Base-by-base conservation (phyloP, 345 rosid genomes). In the Turritis glabra region DNA sequence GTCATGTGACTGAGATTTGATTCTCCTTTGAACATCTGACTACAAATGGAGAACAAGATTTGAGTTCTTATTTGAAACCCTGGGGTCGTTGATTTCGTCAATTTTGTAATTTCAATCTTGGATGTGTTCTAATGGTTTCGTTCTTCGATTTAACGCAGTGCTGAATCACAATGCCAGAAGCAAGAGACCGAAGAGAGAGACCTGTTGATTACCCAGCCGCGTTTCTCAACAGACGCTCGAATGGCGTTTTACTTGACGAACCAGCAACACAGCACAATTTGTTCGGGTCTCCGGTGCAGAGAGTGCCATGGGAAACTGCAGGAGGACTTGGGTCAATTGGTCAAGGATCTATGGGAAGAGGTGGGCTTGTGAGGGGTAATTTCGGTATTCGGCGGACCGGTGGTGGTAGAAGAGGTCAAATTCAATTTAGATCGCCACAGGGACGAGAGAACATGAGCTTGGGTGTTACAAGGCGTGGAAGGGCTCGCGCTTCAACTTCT, bases 111-210 rank as follows among this genome's bases (percentile, higher is more conserved):
- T n/a, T 1, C 22, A 32, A 19, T 26, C 2, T 71, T 46, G n/a
- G 21, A 0, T 50, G 46, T n/a, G 72, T 40, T 37, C 3, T 68
- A 51, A 60, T 46, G 17, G 30, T 25, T 26, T 30, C n/a, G n/a
- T 4, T 18, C 55, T 32, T 5, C 15, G 14, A 38, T 61, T 32
- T 33, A 1, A 37, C 32, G 26, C 64, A 58, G 80, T 33, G 52
- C 0, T 37, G 18, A 21, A 53, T 47, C 25, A 64, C 4, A 75
- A 88, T 90, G 96, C 78, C 91, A 18, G 90, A 88, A 70, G 60
- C 97, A 21, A 85, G 98, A 76, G 98, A 94, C 57, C 74, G 98
- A 52, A 55, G 87, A 15, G 69, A 72, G 30, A 82, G 96, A 72
- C 73, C 85, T 0, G 80, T 88, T 0, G 97, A 94, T 62, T 23